Evolutionary conservation across 164 flowering plant genomes (phyloP), one percentile per base, ranked within the genome.

Genomic region (Aristolochia contorta): DNA sequence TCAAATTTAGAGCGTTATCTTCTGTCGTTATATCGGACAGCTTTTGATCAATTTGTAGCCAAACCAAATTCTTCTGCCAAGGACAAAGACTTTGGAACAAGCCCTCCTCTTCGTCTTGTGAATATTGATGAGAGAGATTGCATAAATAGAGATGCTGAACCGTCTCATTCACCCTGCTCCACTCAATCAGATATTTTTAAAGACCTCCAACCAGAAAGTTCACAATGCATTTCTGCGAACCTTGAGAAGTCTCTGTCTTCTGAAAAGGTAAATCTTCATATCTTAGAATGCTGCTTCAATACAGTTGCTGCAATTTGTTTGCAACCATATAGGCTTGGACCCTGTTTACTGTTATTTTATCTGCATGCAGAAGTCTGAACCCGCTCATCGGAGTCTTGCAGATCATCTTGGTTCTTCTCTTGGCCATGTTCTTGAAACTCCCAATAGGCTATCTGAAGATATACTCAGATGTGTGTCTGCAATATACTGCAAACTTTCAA

Each of bases 361-460:
- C 82, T 86, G 68, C 71, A 71, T 74, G 30, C 80, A 79, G 70
- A 78, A 45, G 56, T 65, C 70, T 25, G 54, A 77, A 57, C 69
- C 88, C 45, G 74, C 60, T 66, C 61, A 63, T 52, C 73, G 78
- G 52, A 81, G 83, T 61, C 71, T 83, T 59, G 92, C 81, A 3
- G 90, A 87, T 65, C 87, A 86, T 78, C 78, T 85, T 21, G 86
- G 85, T 12, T 67, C 81, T 20, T 64, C 68, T 60, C 61, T 80
- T 1, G 80, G 79, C 67, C 77, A 78, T 73, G 69, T 78, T 67
- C 74, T 56, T 0, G 85, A 81, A 66, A 82, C 94, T 55, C 84
- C 96, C 37, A 84, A 84, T 71, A 66, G 73, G 71, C 67, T 92
- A 21, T 92, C 96, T 1, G 96, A 89, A 72, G 91, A 89, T 65